Base-by-base conservation (phyloP, 495 filamentous ascomycete species). In the Aspergillus ostianus region DNA sequence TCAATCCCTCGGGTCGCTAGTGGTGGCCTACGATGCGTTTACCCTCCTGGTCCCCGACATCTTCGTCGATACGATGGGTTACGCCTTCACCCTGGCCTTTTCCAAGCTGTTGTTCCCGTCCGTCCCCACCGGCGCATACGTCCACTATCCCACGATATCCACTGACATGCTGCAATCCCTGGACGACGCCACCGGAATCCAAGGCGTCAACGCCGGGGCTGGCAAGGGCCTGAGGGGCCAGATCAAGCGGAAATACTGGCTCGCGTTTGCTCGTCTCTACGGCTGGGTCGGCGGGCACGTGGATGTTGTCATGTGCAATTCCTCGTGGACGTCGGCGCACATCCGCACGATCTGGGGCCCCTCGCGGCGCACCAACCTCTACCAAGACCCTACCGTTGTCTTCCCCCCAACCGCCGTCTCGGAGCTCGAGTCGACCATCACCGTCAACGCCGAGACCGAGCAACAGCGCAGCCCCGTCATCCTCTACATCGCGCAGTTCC, bases 11-110 rank as follows among this genome's bases (percentile, higher is more conserved):
- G 94, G 94, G 46, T 95, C 91, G 1, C 68, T 98, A 18, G 69
- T 93, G 32, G 81, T 98, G 64, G 94, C 90, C 19, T 92, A 87
- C 73, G 94, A 98, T 63, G 93, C 93, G n/a, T 95, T 98, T 73
- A 87, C 83, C 41, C 85, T 96, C 12, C 80, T 98, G 3, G 90
- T 92, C 1, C 95, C 94, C 0, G 95, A 98, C 68, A 83, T 98
- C 53, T 96, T 97, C 64, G 81, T 98, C 65, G 94, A 98, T 68
- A 98, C 94, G 6, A 97, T 98, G 93, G 94, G 94, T 63, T 98
- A 98, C 71, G 91, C 93, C 20, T 98, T 98, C 71, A 82, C 90
- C 2, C 80, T 96, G 12, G 90, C 89, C 5, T 76, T 96, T 13
- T 87, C 82, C 74, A 95, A 93, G 67, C 82, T 87, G 49, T 81